phyloP scores from a whole-genome alignment of 768 basidiomycete genomes.

The Suillus weaverae region DNA sequence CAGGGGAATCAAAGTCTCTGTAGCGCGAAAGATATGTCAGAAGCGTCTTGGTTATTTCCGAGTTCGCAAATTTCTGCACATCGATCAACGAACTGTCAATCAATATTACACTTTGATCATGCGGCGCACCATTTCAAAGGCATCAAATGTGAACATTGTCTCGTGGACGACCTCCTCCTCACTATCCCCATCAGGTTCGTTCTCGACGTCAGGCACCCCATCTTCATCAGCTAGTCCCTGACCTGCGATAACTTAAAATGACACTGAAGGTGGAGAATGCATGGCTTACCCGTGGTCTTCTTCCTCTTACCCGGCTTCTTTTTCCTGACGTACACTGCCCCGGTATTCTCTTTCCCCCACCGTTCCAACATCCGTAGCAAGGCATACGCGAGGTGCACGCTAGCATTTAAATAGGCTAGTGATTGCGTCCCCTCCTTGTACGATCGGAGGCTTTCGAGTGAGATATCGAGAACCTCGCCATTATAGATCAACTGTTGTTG shows the following conservation, averaged over 20 bases:
- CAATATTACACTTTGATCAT: conserved; percentile 14
- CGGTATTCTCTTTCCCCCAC: conserved; percentile 72
- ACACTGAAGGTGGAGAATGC: conserved; percentile 6
- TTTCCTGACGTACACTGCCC: conserved; percentile 71
- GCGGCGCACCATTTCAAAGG: conserved; percentile 78
- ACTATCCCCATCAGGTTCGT: conserved; percentile 48
- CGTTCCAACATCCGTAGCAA: conserved; percentile 88
- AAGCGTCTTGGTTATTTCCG: conserved; percentile 83
- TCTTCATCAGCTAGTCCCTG: conserved; percentile 50
- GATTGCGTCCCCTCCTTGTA: conserved; percentile 83
- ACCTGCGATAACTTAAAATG: conserved; percentile 28
- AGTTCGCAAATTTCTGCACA: conserved; percentile 82
- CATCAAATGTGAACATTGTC: conserved; percentile 88
- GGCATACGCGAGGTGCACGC: conserved; percentile 80
- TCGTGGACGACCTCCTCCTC: conserved; percentile 73
- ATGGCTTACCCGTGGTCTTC: conserved; percentile 48
- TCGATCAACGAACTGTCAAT: conserved; percentile 19
- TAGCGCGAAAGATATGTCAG: conserved; percentile 81
- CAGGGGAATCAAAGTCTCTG: conserved; percentile 70
- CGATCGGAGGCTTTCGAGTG: conserved; percentile 69
- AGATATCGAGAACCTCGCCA: conserved; percentile 89
- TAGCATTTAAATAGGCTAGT: conserved; percentile 82
- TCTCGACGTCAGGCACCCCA: conserved; percentile 68
- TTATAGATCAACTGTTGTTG: conserved; percentile 94
- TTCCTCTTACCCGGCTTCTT: conserved; percentile 56